Base-by-base conservation (phyloP, 176 grass and related monocot species). In the Lolium rigidum region DNA sequence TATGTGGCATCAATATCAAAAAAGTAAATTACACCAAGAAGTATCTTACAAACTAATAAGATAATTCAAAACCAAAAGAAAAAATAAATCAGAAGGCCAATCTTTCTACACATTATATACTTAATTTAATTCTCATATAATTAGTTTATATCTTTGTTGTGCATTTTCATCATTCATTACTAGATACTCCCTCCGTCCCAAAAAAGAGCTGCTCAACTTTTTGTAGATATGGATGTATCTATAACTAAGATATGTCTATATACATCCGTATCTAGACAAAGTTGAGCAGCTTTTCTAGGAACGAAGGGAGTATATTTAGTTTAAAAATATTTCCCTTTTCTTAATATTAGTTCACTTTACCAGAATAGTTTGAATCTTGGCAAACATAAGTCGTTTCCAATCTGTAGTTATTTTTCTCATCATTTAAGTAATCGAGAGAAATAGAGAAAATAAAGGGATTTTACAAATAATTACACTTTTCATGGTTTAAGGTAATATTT, bases 41-140 rank as follows among this genome's bases (percentile, higher is more conserved):
- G n/a, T 25, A 79, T 79, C 4, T 26, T 78, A 59, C 25, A 79
- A 49, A 83, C 64, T 62, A 83, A 61, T 3, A 62, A 35, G 9
- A 31, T 20, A 83, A 83, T 83, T 61, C 31, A 72, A 83, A 35
- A 39, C 52, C 21, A 83, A 73, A n/a, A 12, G 6, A 10, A 74
- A 11, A 74, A 58, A 74, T 75, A 63, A 31, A 49, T 76, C 73
- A 74, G 57, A 76, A 64, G 26, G 6, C 49, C 17, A 35, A 50
- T 84, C 11, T 50, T 47, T 52, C 6, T 62, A 60, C 7, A 73
- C 17, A 83, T 60, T 59, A 13, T 50, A 35, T 17, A 81, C 28
- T 20, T 2, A 37, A 28, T 16, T 44, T 62, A 39, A 9, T 39
- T 51, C 43, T 55, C 1, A 41, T 18, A 57, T 21, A 57, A 3